Evolutionary conservation across 164 flowering plant species (phyloP).

Genomic region (Macadamia integrifolia): DNA sequence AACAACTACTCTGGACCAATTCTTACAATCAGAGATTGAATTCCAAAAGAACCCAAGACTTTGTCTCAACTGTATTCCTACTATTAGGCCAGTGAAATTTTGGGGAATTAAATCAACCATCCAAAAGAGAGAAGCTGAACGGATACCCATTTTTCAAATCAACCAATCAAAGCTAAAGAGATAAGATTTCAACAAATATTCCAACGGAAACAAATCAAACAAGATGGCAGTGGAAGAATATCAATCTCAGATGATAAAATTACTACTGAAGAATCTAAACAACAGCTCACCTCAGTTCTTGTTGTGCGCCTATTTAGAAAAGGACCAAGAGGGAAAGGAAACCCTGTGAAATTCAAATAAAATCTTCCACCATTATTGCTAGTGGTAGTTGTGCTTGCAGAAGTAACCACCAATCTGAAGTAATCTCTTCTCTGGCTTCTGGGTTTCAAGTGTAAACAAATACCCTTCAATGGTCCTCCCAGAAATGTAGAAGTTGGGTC

Average conservation of each 20-base stretch:
- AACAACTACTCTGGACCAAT: too few species aligned
- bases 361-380: slow-evolving; percentile 45
- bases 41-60: too few species aligned
- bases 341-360: slow-evolving; percentile 87
- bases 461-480: slow-evolving; percentile 40
- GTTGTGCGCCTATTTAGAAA: slow-evolving; percentile 83
- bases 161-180: background rate
- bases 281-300: slow-evolving; percentile 67
- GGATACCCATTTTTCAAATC: background rate
- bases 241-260: background rate
- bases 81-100: too few species aligned
- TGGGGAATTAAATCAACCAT: too few species aligned
- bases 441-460: slow-evolving; percentile 28
- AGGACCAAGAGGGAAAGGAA: slow-evolving; percentile 97
- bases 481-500: slow-evolving; percentile 27
- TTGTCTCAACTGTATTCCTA: too few species aligned
- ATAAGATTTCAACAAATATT: too few species aligned
- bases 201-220: too few species aligned
- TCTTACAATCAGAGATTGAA: too few species aligned
- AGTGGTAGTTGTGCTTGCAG: slow-evolving; percentile 25
- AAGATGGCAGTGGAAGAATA: background rate
- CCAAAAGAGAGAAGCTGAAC: background rate
- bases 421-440: slow-evolving; percentile 26
- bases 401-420: slow-evolving; percentile 45
- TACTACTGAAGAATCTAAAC: background rate